Evolutionary conservation across 345 rosid genomes (phyloP).

Genomic region (Eucalyptus guilfoylei): DNA sequence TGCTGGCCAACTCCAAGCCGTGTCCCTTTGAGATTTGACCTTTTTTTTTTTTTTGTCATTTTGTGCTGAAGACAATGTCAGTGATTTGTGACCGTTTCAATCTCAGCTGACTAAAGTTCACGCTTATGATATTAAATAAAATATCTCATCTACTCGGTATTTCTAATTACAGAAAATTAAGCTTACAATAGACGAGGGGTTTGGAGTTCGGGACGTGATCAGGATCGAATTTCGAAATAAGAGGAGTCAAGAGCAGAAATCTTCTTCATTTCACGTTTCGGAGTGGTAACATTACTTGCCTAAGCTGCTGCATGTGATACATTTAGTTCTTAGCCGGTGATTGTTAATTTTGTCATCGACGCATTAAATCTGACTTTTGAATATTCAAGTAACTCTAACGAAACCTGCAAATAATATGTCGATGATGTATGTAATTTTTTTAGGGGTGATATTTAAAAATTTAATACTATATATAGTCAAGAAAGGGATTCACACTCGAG

Average conservation of each 20-base stretch:
- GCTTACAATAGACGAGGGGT: not conserved
- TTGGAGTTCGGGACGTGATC: not conserved
- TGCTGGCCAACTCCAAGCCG: conserved; percentile 21
- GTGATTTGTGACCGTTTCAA: not conserved
- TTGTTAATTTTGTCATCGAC: not conserved
- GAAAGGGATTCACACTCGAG: not conserved
- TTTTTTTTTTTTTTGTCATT: no score
- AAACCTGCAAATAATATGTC: not conserved
- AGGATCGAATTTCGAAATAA: not conserved
- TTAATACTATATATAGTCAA: no score
- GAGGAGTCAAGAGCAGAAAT: not conserved
- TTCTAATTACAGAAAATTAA: not conserved
- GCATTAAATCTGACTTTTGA: not conserved
- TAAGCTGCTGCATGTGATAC: not conserved
- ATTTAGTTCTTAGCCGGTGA: not conserved
- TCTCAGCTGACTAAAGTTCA: no score
- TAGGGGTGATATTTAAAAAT: not conserved
- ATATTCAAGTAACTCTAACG: not conserved
- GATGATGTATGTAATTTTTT: not conserved
- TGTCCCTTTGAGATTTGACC: conserved; percentile 11
- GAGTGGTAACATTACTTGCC: not conserved
- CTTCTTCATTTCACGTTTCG: not conserved
- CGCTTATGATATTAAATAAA: no score
- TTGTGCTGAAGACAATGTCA: not conserved
- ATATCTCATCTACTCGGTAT: not conserved